A percentile compares a stretch with the other conserved stretches of the same genome.
These are phyloP conservation scores for Torrubiella hemipterigena DNA, from an alignment of 2,329 filamentous ascomycete species.

Conservation along the genomic window DNA sequence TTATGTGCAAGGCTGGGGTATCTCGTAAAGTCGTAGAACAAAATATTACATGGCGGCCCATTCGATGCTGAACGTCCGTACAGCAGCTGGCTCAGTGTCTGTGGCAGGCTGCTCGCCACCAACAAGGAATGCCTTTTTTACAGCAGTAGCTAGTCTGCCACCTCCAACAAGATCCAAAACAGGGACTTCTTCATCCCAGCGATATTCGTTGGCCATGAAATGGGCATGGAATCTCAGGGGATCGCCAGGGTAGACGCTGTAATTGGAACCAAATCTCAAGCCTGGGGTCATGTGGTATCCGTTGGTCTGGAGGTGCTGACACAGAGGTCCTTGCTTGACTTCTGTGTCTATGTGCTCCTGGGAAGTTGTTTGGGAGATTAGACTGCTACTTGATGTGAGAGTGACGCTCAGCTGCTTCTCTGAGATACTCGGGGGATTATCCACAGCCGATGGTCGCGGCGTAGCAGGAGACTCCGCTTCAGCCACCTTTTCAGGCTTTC, in stretches of 20 bases:
- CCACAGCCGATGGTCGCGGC: neutral
- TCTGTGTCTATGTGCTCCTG: conserved; percentile 6
- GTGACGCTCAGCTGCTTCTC: conserved; percentile 17
- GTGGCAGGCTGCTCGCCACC: conserved; percentile 48
- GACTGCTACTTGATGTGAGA: conserved; percentile 20
- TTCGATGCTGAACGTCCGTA: conserved; percentile 76
- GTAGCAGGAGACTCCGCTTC: neutral
- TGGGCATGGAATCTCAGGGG: conserved; percentile 92
- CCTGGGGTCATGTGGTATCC: conserved; percentile 88
- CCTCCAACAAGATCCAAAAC: conserved; percentile 78
- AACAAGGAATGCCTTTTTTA: conserved; percentile 90
- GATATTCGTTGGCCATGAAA: conserved; percentile 72
- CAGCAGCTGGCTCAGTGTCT: conserved; percentile 20
- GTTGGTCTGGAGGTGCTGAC: conserved; percentile 62
- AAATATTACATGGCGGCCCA: conserved; percentile 76
- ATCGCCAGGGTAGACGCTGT: conserved; percentile 91
- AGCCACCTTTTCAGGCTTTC: conserved; percentile 1
- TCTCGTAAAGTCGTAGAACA: neutral
- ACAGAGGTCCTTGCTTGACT: conserved; percentile 43
- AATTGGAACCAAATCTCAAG: conserved; percentile 86
- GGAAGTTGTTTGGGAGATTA: conserved; percentile 13
- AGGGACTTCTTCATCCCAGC: conserved; percentile 80
- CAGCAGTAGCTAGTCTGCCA: conserved; percentile 79
- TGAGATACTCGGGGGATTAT: too few species aligned
- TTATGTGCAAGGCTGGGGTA: neutral